Conservation (phyloP, 2,329 filamentous ascomycete species). For the Pseudogymnoascus sp. region DNA sequence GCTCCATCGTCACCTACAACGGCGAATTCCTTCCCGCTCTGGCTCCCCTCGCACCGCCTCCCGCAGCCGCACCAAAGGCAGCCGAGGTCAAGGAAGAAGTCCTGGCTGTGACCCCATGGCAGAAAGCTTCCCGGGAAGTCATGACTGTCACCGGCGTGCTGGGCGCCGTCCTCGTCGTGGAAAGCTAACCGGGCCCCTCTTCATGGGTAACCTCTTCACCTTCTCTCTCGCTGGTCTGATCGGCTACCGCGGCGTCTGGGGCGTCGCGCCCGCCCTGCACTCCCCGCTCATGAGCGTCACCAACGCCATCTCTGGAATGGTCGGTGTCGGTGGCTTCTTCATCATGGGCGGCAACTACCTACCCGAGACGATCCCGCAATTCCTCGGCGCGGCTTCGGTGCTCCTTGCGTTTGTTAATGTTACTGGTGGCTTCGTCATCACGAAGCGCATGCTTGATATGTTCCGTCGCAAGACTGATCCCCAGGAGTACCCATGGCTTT, state of each 20-base stretch:
- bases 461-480: constrained; percentile 78
- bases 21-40: constrained; percentile 71
- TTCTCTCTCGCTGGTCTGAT: constrained; percentile 79
- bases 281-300: constrained; percentile 90
- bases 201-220: constrained; percentile 84
- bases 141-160: constrained; percentile 68
- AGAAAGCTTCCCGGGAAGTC: constrained; percentile 72
- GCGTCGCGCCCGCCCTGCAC: constrained; percentile 74
- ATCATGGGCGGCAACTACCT: constrained; percentile 77
- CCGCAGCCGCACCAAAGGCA: constrained; percentile 43
- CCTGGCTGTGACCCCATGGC: constrained; percentile 71
- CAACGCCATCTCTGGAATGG: constrained; percentile 85
- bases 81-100: constrained; percentile 47
- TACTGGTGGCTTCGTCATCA: constrained; percentile 83
- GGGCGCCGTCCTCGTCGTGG: constrained; percentile 67
- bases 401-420: constrained; percentile 84
- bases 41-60: constrained; percentile 59
- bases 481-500: constrained; percentile 82
- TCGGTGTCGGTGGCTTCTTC: constrained; percentile 81
- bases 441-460: constrained; percentile 91
- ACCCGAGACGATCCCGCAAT: constrained; percentile 71
- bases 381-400: constrained; percentile 72
- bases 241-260: constrained; percentile 85
- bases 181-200: constrained; percentile 72
- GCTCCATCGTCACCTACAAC: constrained; percentile 73